Evolutionary conservation across 2,329 filamentous ascomycete genomes (phyloP).

Genomic region (Rosellinia necatrix): DNA sequence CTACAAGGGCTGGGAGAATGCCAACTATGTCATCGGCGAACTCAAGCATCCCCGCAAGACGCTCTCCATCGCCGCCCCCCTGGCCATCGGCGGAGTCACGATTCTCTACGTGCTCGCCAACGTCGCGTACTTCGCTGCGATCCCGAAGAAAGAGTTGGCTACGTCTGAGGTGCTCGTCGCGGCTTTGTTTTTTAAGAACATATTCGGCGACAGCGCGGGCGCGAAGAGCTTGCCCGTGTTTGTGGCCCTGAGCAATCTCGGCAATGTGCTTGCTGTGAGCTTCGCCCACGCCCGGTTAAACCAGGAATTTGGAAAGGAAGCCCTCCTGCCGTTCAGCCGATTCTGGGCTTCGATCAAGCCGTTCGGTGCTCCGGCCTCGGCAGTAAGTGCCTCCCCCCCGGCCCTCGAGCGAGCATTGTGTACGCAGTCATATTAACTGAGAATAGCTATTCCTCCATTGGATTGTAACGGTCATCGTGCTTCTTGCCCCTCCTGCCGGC

Average conservation of each 20-base stretch:
- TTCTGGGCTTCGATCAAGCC: conserved; percentile 74
- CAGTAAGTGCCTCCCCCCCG: conserved; percentile 42
- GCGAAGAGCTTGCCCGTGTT: conserved; percentile 56
- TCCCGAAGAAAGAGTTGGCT: conserved; percentile 61
- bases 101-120: conserved; percentile 67
- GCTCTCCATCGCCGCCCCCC: conserved; percentile 58
- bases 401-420: not conserved
- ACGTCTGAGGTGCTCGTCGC: conserved; percentile 64
- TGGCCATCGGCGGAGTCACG: conserved; percentile 62
- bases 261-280: conserved; percentile 65
- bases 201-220: conserved; percentile 62
- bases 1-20: conserved; percentile 68
- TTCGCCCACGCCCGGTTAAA: conserved; percentile 64
- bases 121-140: conserved; percentile 68
- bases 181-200: conserved; percentile 63
- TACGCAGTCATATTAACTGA: conserved; percentile 7
- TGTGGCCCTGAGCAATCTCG: conserved; percentile 64
- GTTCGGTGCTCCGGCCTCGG: conserved; percentile 65
- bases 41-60: conserved; percentile 60
- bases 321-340: conserved; percentile 66
- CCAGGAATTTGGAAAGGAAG: conserved; percentile 72
- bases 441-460: conserved; percentile 65
- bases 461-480: conserved; percentile 66
- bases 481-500: conserved; percentile 69
- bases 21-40: conserved; percentile 65